Evolutionary conservation across 208 protist species (phyloP).

Genomic region (Trichomonas tenax): DNA sequence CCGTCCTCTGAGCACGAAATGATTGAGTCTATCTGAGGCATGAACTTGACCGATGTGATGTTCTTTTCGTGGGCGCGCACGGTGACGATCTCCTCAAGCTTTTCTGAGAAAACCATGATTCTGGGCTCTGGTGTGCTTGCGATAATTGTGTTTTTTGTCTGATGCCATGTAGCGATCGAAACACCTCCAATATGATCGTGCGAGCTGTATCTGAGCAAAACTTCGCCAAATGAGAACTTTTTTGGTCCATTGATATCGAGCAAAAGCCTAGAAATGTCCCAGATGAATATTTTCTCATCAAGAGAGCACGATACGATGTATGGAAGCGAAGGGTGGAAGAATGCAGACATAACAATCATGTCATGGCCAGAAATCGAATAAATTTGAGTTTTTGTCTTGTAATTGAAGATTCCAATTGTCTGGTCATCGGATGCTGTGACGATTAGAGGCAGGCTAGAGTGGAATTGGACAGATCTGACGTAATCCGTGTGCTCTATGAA

Average conservation of each 20-base stretch:
- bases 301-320: conserved; percentile 90
- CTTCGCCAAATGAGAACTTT: neutral
- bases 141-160: conserved; percentile 71
- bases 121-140: conserved; percentile 85
- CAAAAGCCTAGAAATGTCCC: conserved; percentile 84
- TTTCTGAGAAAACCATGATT: conserved; percentile 79
- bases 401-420: conserved; percentile 77
- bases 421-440: conserved; percentile 90
- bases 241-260: neutral
- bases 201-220: conserved; percentile 59
- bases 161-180: conserved; percentile 94
- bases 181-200: conserved; percentile 93
- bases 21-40: conserved; percentile 69
- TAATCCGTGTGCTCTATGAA: conserved; percentile 94
- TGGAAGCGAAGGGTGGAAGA: conserved; percentile 43
- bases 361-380: conserved; percentile 79
- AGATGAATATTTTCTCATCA: conserved; percentile 93
- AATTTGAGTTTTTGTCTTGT: conserved; percentile 63
- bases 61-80: conserved; percentile 74
- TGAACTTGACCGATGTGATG: conserved; percentile 74
- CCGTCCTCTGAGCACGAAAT: conserved; percentile 77
- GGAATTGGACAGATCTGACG: conserved; percentile 81
- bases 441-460: conserved; percentile 74
- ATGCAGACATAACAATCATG: conserved; percentile 98
- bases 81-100: conserved; percentile 58